Evolutionary conservation across 768 basidiomycete species (phyloP), one percentile per base, ranked within the genome.

Genomic region (Coprinopsis sp.): DNA sequence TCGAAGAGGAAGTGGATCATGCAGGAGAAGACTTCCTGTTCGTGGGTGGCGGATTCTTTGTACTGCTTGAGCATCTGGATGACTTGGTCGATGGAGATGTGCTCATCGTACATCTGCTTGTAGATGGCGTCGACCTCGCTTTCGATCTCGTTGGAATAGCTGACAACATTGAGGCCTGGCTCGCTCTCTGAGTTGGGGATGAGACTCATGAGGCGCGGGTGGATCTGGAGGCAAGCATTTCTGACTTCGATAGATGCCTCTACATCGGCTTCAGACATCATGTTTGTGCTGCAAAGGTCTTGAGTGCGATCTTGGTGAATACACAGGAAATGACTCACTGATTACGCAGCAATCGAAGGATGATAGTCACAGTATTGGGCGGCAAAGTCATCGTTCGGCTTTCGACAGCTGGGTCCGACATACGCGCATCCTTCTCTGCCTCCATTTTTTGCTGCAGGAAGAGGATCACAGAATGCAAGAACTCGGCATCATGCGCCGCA

Each of bases 1-100:
- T 98, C 96, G 68, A 99, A 97, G 34, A 99, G 80, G 74, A 96
- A 95, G 71, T 97, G 94, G 41, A 99, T 84, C 84, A 96, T 96
- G 79, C 93, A 97, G n/a, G 93, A 96, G 62, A 97, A 97, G 51
- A 96, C 81, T 67, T 98, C 92, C 62, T 95, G 91, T 56, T 97
- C 93, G 46, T 84, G 82, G 36, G 84, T 68, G 25, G 79, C 74
- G 24, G 93, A 94, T 40, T 77, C 79, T 61, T 94, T 92, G 71
- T 84, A 81, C 45, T 83, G 79, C 65, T 90, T 87, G 22, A 99
- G 81, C 68, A 92, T 82, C 22, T 78, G 69, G 51, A 97, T 88
- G 53, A 98, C 92, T 51, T 95, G 90, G 63, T 98, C 95, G 58
- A 98, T 91, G 46, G 90, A 79, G 46, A 91, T 88, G 56, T 91